Evolutionary conservation across 345 rosid genomes (phyloP), one percentile per base, ranked within the genome.

Genomic region (Odontarrhena argentea): DNA sequence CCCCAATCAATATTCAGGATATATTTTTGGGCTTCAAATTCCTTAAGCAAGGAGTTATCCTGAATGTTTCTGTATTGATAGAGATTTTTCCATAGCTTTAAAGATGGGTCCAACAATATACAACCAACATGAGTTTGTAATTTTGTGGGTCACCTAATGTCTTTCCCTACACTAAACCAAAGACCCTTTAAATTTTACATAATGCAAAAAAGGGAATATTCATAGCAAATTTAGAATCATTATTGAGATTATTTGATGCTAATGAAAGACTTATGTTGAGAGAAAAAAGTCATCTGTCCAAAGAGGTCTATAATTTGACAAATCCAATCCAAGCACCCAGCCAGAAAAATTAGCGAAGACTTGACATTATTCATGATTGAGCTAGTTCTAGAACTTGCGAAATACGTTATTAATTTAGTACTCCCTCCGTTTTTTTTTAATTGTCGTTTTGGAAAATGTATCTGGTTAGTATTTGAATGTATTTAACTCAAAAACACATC

Each of bases 331-430:
- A 38, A 38, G 40, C 40, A 36, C 9, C n/a, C 42, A 13, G 7
- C 6, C 28, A 36, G 6, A 58, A 41, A 12, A 26, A 3, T 4
- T 13, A 25, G 11, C 32, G 25, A 42, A n/a, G 12, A 59, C 6
- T 46, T 7, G 9, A 61, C 66, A 61, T 61, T 45, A 46, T 46
- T 45, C 66, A 61, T 61, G 32, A 46, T 46, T 45, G 43, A 54
- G 59, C 2, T 44, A 60, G 2, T 30, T 44, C n/a, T 28, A 30
- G 40, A 43, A 9, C 9, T 14, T 44, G 40, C 4, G 3, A 44
- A 44, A 9, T 44, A 8, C 1, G 11, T 8, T 44, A n/a, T 4
- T 9, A 6, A 49, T 25, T 5, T n/a, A n/a, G n/a, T n/a, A n/a
- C n/a, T n/a, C n/a, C n/a, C n/a, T n/a, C n/a, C n/a, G n/a, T n/a